Evolutionary conservation across 495 filamentous ascomycete species (phyloP), one percentile per base, ranked within the genome.

Genomic region (Amorphotheca resinae): DNA sequence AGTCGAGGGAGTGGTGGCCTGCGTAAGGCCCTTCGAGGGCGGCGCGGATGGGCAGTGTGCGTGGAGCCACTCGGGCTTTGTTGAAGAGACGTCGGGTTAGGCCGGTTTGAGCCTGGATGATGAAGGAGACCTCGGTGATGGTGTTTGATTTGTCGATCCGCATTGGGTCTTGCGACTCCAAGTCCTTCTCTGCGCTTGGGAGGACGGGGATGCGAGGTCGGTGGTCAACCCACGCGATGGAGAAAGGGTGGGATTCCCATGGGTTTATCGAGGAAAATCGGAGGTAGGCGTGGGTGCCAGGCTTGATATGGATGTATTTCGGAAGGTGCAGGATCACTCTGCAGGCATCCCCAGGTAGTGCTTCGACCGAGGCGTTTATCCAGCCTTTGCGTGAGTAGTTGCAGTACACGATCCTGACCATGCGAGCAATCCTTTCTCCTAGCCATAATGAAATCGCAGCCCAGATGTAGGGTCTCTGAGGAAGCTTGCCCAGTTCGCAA

Each of bases 171-270:
- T 28, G 44, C 46, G 25, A 22, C 15, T 32, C 14, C 2, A 37
- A 60, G 33, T 53, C 58, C 44, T 66, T 56, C 18, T 57, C 51
- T 39, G 44, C 59, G 58, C 39, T 66, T 58, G 50, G 43, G 39
- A 43, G 54, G 53, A 57, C 16, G 57, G 55, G 39, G 57, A 54
- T 17, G 46, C 38, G 37, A 54, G 53, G 43, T 14, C 51, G 46
- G 45, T 73, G 65, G 40, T 72, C 59, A 54, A 76, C 76, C 88
- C 89, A 96, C 43, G 82, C 87, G 38, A 96, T 71, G 21, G 87
- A 91, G 64, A 98, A 96, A 2, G 91, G 91, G 58, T 98, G 91
- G 32, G 76, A 85, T 48, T 85, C 86, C 82, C 83, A 93, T 48
- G 73, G 70, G 32, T 75, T 82, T 46, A 93, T 52, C 9, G 76